Evolutionary conservation across 495 filamentous ascomycete species (phyloP).

Genomic region (Cudoniella acicularis): DNA sequence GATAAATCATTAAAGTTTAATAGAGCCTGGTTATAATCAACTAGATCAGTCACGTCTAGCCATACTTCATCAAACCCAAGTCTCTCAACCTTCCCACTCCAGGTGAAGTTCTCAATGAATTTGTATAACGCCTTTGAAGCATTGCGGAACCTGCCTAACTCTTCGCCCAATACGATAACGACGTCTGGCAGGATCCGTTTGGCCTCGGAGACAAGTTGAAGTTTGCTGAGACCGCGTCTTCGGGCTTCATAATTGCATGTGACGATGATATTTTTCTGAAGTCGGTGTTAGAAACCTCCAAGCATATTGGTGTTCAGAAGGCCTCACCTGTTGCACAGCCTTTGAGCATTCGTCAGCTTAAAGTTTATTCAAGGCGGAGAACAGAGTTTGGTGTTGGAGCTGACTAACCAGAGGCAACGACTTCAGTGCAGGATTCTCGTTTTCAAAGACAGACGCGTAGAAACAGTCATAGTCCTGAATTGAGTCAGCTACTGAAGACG

Average conservation of each 20-base stretch:
- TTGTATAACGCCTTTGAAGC: slow-evolving; percentile 75
- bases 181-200: slow-evolving; percentile 78
- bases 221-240: slow-evolving; percentile 69
- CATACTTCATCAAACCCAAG: slow-evolving; percentile 84
- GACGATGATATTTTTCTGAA: slow-evolving; percentile 76
- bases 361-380: neutral
- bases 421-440: slow-evolving; percentile 69
- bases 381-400: neutral
- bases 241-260: slow-evolving; percentile 95
- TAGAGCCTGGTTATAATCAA: slow-evolving; percentile 70
- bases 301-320: slow-evolving; percentile 1
- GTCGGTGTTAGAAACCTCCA: neutral
- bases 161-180: slow-evolving; percentile 81
- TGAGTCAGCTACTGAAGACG: slow-evolving; percentile 16
- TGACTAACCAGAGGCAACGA: slow-evolving; percentile 54
- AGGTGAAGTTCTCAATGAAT: slow-evolving; percentile 64
- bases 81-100: slow-evolving; percentile 71
- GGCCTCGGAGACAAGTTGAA: slow-evolving; percentile 79
- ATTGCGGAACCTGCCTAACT: slow-evolving; percentile 80
- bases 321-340: slow-evolving; percentile 58
- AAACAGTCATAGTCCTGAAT: slow-evolving; percentile 86
- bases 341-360: slow-evolving; percentile 18
- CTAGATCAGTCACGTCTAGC: slow-evolving; percentile 76
- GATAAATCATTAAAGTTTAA: slow-evolving; percentile 62
- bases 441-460: slow-evolving; percentile 87